These are phyloP conservation scores for Dalbergia cultrata DNA, from an alignment of 306 rosid species.

Conservation along the genomic window DNA sequence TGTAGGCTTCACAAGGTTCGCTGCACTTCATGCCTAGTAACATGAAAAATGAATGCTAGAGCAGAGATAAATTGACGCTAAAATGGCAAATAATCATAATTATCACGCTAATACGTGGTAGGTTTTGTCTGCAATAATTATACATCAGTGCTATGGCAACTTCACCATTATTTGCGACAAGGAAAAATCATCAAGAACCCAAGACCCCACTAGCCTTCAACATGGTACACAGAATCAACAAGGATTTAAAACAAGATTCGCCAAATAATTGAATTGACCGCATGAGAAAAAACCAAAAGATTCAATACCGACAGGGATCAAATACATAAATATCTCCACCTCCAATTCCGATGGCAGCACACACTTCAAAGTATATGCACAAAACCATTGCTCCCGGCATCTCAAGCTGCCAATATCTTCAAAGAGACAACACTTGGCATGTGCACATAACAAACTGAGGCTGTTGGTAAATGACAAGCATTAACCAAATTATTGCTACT, in stretches of 20 bases:
- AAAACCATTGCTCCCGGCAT: too few species aligned
- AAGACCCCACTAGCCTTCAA: not conserved
- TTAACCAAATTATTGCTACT: conserved; percentile 30
- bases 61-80: not conserved
- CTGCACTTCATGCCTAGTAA: not conserved
- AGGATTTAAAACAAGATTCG: too few species aligned
- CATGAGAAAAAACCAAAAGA: not conserved
- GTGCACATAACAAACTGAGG: not conserved
- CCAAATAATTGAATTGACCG: conserved; percentile 12
- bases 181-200: not conserved
- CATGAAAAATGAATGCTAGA: not conserved
- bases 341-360: too few species aligned
- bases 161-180: too few species aligned
- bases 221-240: not conserved
- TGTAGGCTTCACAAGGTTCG: not conserved
- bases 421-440: not conserved
- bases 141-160: not conserved
- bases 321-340: too few species aligned
- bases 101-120: not conserved
- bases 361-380: too few species aligned
- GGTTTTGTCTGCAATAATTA: not conserved
- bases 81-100: not conserved
- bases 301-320: not conserved
- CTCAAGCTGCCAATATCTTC: not conserved
- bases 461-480: not conserved